Base-by-base conservation (phyloP, 768 basidiomycete genomes). In the Lactarius quietus region DNA sequence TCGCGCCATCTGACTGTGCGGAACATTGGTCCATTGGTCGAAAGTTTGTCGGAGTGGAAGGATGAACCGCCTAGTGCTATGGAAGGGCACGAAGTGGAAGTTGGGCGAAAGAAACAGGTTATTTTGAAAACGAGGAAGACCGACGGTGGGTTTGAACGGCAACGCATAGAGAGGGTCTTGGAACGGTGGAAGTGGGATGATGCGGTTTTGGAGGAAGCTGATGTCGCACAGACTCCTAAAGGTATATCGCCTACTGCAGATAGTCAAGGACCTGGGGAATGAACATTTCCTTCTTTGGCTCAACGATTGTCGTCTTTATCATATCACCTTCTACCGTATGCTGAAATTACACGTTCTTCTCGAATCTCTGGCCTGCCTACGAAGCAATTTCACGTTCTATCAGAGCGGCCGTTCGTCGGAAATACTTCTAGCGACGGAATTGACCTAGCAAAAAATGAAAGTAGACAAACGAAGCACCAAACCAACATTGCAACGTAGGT, bases 101-200 rank as follows among this genome's bases (percentile, higher is more conserved):
- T 78, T 7, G 78, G 78, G 57, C 78, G 83, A 60, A 80, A 73
- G 48, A 78, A 78, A 55, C 82, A 84, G 59, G 78, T 84, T 39
- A 78, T 84, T 9, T 74, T 87, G 23, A 88, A 84, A 74, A 79
- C 87, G 65, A 81, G 88, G 66, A 81, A 78, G 73, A 84, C 82
- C 10, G 76, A 70, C 48, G 77, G 78, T 33, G 84, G 87, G 26
- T 51, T 91, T 48, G 90, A 92, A 72, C 78, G 90, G 68, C 90
- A 92, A 68, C 82, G 84, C 57, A 83, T 90, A 68, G 86, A 89
- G 71, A 83, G 90, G 64, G 76, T 79, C 29, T 75, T 87, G 51
- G 90, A 92, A 75, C 80, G 81, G 58, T 92, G 89, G 88, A 78
- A 72, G 20, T 90, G 88, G 88, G 57, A 63, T 20, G 59, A 65